phyloP scores from a whole-genome alignment of 192 early-diverging fungal genomes.

The Dissophora ornata region DNA sequence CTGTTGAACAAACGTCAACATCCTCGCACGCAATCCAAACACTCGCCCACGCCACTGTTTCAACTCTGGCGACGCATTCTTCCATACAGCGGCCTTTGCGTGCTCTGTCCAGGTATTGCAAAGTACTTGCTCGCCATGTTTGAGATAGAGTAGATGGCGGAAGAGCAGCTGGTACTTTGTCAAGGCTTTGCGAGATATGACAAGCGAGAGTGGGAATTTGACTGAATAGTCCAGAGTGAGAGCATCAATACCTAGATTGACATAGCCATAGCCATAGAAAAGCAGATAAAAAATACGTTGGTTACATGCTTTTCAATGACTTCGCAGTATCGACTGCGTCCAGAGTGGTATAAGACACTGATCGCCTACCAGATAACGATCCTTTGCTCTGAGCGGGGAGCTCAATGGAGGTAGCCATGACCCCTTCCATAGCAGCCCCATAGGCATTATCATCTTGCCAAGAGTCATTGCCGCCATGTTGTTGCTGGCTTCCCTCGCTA shows the following conservation, averaged over 20 bases:
- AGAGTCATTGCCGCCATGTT: conserved; percentile 16
- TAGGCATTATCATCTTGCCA: conserved; percentile 32
- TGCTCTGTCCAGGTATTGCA: conserved; percentile 82
- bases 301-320: not conserved
- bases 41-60: conserved; percentile 71
- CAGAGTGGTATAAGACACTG: not conserved
- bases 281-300: not conserved
- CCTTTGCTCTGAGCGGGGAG: conserved; percentile 26
- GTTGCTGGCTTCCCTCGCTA: conserved; percentile 6
- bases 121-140: conserved; percentile 88
- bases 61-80: conserved; percentile 58
- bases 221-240: conserved; percentile 86
- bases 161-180: conserved; percentile 93
- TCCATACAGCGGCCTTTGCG: conserved; percentile 61
- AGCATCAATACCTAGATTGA: conserved; percentile 76
- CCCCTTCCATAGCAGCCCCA: conserved; percentile 26
- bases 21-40: conserved; percentile 79
- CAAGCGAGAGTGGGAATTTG: conserved; percentile 89
- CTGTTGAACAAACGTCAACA: conserved; percentile 93
- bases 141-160: conserved; percentile 88
- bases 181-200: conserved; percentile 85
- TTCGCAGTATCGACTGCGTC: too few relatives aligned
- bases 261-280: not conserved
- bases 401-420: conserved; percentile 14
- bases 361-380: conserved; percentile 25